Evolutionary conservation across 768 basidiomycete species (phyloP).

Genomic region (Leccinum subtestaceum): DNA sequence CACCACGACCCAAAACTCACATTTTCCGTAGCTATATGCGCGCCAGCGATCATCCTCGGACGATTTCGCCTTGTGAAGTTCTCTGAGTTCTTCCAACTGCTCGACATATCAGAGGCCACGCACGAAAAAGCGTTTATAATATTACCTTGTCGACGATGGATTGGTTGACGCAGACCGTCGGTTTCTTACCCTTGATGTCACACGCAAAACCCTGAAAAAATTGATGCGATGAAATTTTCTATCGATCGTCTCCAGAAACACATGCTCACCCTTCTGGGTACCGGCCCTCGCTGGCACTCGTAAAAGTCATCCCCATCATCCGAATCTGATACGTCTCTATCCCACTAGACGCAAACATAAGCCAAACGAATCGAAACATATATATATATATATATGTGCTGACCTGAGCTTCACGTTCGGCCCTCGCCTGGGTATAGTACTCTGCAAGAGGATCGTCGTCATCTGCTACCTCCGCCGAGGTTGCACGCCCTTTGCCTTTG

Average conservation of each 20-base stretch:
- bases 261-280: constrained; percentile 31
- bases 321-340: constrained; percentile 34
- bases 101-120: background rate
- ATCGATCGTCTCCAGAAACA: background rate
- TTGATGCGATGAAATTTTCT: background rate
- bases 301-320: constrained; percentile 32
- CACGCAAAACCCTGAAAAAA: constrained; percentile 59
- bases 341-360: constrained; percentile 24
- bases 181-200: constrained; percentile 45
- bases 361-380: background rate
- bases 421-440: constrained; percentile 59
- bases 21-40: constrained; percentile 61
- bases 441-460: constrained; percentile 56
- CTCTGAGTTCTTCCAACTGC: constrained; percentile 65
- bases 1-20: constrained; percentile 35
- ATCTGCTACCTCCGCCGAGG: constrained; percentile 2
- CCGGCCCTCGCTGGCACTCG: constrained; percentile 16
- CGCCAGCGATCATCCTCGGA: constrained; percentile 68
- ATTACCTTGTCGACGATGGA: constrained; percentile 70
- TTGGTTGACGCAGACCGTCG: constrained; percentile 55
- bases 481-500: constrained; percentile 1
- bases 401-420: constrained; percentile 45
- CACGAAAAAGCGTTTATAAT: background rate
- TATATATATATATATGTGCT: constrained; percentile 10
- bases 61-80: constrained; percentile 60